Base-by-base conservation (phyloP, 1,284 basidiomycete genomes). In the Entoloma clypeatum region DNA sequence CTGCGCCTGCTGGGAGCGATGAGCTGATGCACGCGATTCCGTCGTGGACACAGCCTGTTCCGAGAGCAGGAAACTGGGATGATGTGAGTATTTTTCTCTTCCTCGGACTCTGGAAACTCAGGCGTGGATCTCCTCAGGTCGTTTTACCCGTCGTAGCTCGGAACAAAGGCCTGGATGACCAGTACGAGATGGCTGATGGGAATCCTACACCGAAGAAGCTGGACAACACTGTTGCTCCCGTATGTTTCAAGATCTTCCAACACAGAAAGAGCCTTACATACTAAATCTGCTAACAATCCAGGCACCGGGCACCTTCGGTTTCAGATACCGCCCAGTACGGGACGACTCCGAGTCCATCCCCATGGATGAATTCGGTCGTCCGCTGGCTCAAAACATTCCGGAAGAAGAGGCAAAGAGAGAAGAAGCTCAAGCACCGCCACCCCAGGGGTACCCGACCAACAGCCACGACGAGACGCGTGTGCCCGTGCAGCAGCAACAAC, bases 241-340 rank as follows among this genome's bases (percentile, higher is more conserved):
- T 85, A 53, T 40, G 74, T 64, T 33, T 21, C 34, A 14, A 43
- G 43, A 23, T 37, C 30, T 36, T 23, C 24, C 39, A 27, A 38
- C 24, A 31, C 27, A 13, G 37, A 16, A 32, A 24, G 39, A 23
- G 19, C 25, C 23, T 39, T 44, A 47, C 30, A 25, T 47, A 38
- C 39, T 41, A 33, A 36, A 42, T 17, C 41, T 41, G 19, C 44
- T 41, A 18, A 27, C 28, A 49, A 25, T 44, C 47, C 31, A 87
- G 85, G 86, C 85, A 17, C 83, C 86, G 11, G 86, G 86, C n/a
- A 88, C 85, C 26, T 89, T 89, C 57, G 85, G 81, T 0, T 87
- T 71, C 54, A 87, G 86, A 59, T 77, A 78, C 53, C 74, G 79
- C 18, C 68, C 69, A 11, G 64, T 65, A 45, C 67, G 65, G 14